phyloP scores from a whole-genome alignment of 164 flowering plant genomes.

The Cinnamomum micranthum region DNA sequence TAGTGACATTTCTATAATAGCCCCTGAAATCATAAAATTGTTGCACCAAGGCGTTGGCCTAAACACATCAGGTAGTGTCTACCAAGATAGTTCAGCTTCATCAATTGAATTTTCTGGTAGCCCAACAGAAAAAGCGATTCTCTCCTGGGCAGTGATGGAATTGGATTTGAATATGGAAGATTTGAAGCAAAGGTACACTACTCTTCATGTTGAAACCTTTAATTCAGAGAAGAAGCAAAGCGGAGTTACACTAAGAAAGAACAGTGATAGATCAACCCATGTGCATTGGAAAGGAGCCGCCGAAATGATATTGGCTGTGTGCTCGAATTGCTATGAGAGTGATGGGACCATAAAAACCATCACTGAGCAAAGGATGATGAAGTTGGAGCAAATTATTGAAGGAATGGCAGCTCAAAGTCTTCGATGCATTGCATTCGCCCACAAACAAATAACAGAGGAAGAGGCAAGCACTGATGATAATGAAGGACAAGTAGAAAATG shows the following conservation, averaged over 20 bases:
- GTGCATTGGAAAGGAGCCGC: conserved; percentile 89
- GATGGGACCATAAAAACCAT: conserved; percentile 10
- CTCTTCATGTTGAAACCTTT: conserved; percentile 35
- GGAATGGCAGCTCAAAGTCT: conserved; percentile 35
- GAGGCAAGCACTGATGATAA: neutral
- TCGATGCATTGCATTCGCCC: conserved; percentile 34
- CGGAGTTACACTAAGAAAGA: conserved; percentile 43
- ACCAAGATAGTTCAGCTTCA: conserved; percentile 12
- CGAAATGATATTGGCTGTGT: conserved; percentile 64
- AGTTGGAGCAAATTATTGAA: conserved; percentile 20
- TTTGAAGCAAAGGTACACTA: conserved; percentile 14
- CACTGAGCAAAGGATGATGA: conserved; percentile 7
- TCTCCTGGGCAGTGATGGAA: conserved; percentile 46
- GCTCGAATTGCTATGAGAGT: conserved; percentile 31
- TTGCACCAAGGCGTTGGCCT: conserved; percentile 47
- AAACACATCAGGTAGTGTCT: conserved; percentile 54
- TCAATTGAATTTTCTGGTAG: conserved; percentile 50
- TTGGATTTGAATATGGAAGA: conserved; percentile 29
- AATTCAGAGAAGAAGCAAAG: conserved; percentile 45
- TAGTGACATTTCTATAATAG: conserved; percentile 10
- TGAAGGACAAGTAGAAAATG: neutral
- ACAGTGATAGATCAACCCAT: conserved; percentile 26
- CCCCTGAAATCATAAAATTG: conserved; percentile 23
- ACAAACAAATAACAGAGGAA: conserved; percentile 10
- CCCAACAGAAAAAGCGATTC: conserved; percentile 68